phyloP scores from a whole-genome alignment of 1,284 basidiomycete species.

The Trametes pubescens region DNA sequence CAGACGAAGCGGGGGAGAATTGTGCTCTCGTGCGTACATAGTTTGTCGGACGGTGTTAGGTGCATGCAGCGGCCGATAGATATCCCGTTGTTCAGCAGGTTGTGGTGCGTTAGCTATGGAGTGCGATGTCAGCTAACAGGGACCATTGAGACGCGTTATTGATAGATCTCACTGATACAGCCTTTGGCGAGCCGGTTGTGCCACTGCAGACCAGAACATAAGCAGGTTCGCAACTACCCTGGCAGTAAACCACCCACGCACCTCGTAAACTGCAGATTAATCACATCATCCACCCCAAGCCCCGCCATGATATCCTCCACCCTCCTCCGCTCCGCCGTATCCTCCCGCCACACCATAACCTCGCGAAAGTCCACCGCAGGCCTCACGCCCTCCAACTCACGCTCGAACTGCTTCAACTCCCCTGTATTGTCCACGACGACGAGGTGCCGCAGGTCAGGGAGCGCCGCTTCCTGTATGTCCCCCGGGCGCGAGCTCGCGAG shows the following conservation, averaged over 20 bases:
- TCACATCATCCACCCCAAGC: slow-evolving; percentile 69
- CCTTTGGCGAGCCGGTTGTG: slow-evolving; percentile 82
- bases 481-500: slow-evolving; percentile 60
- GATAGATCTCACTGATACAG: slow-evolving; percentile 65
- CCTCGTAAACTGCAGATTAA: slow-evolving; percentile 89
- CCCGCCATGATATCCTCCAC: slow-evolving; percentile 52
- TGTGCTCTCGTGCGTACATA: slow-evolving; percentile 57
- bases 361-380: slow-evolving; percentile 74
- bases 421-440: slow-evolving; percentile 73
- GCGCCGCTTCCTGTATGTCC: slow-evolving; percentile 62
- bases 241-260: slow-evolving; percentile 40
- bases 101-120: slow-evolving; percentile 73
- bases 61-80: slow-evolving; percentile 77
- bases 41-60: slow-evolving; percentile 65
- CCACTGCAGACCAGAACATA: slow-evolving; percentile 54
- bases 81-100: slow-evolving; percentile 81
- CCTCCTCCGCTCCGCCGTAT: slow-evolving; percentile 48
- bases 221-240: background rate
- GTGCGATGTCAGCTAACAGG: background rate
- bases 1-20: background rate
- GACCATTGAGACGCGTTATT: no score
- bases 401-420: slow-evolving; percentile 45
- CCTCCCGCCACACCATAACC: slow-evolving; percentile 67
- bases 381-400: slow-evolving; percentile 53
- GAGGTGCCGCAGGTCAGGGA: slow-evolving; percentile 73